These are phyloP conservation scores for Grosmannia serpens DNA, from an alignment of 2,329 filamentous ascomycete species.

Conservation along the genomic window DNA sequence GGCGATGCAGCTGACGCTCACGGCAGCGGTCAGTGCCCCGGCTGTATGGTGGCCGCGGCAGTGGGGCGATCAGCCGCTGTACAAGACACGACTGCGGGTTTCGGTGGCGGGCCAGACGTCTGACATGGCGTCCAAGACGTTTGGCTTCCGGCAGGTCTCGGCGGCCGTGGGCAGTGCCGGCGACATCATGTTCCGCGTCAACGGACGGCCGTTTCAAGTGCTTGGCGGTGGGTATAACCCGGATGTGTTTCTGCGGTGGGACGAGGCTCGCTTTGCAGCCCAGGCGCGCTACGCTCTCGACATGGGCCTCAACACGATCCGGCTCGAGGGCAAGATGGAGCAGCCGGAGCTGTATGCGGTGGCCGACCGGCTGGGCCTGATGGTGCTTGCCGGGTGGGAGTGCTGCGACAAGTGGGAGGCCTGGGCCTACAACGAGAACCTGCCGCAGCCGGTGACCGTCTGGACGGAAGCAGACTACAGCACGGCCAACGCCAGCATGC, in stretches of 20 bases:
- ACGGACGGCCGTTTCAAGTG: slow-evolving; percentile 46
- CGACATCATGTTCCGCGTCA: slow-evolving; percentile 44
- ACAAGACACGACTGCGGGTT: slow-evolving; percentile 18
- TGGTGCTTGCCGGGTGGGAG: slow-evolving; percentile 53
- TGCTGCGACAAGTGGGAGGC: slow-evolving; percentile 60
- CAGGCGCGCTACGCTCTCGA: slow-evolving; percentile 45
- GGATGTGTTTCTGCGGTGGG: slow-evolving; percentile 51
- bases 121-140: slow-evolving; percentile 24
- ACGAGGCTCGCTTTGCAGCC: slow-evolving; percentile 30
- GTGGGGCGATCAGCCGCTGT: slow-evolving; percentile 39
- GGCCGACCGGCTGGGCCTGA: slow-evolving; percentile 46
- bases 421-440: slow-evolving; percentile 48
- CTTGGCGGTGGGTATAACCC: slow-evolving; percentile 48
- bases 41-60: slow-evolving; percentile 49
- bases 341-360: slow-evolving; percentile 49
- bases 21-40: slow-evolving; percentile 6
- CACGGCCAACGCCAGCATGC: slow-evolving; percentile 42
- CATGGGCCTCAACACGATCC: slow-evolving; percentile 51
- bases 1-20: slow-evolving; percentile 8
- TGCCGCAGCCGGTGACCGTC: slow-evolving; percentile 21
- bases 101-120: slow-evolving; percentile 7
- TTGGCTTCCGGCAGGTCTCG: slow-evolving; percentile 44
- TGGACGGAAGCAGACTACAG: slow-evolving; percentile 45
- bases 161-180: slow-evolving; percentile 38
- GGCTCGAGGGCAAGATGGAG: slow-evolving; percentile 54